These are phyloP conservation scores for Mucor plumbeus DNA, from an alignment of 371 early-diverging fungal genomes.

Conservation along the genomic window DNA sequence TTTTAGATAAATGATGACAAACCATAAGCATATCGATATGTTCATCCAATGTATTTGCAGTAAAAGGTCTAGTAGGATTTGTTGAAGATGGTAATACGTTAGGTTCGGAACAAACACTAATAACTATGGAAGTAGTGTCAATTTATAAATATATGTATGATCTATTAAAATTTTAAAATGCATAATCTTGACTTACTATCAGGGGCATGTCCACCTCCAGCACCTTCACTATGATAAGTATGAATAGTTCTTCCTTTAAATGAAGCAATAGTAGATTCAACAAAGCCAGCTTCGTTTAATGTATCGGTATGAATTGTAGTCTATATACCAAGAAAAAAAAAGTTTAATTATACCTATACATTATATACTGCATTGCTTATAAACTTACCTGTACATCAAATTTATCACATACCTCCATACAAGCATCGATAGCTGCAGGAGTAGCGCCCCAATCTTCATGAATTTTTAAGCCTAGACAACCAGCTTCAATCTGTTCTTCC, in stretches of 20 bases:
- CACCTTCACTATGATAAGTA: constrained; percentile 95
- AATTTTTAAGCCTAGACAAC: constrained; percentile 89
- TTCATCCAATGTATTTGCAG: constrained; percentile 93
- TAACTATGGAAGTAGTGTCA: constrained; percentile 44
- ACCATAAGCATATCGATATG: constrained; percentile 98
- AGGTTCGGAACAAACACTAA: constrained; percentile 79
- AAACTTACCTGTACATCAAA: constrained; percentile 76
- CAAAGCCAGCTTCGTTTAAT: constrained; percentile 94
- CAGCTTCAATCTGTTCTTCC: constrained; percentile 82
- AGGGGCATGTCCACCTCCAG: constrained; percentile 94
- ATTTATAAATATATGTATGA: too few species aligned
- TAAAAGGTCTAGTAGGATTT: constrained; percentile 93
- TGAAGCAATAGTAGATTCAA: constrained; percentile 86
- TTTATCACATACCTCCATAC: constrained; percentile 83
- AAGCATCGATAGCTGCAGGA: constrained; percentile 90
- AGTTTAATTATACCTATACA: background rate
- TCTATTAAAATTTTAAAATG: too few species aligned
- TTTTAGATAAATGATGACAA: constrained; percentile 92
- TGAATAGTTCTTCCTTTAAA: constrained; percentile 92
- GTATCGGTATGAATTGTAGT: constrained; percentile 95
- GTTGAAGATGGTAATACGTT: constrained; percentile 93
- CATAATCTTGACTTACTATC: constrained; percentile 58
- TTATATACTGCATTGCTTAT: background rate
- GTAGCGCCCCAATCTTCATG: constrained; percentile 97
- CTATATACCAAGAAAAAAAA: constrained; percentile 7